Conservation (phyloP, 1,139 yeast species). For the Magnusiomyces fungicola region DNA sequence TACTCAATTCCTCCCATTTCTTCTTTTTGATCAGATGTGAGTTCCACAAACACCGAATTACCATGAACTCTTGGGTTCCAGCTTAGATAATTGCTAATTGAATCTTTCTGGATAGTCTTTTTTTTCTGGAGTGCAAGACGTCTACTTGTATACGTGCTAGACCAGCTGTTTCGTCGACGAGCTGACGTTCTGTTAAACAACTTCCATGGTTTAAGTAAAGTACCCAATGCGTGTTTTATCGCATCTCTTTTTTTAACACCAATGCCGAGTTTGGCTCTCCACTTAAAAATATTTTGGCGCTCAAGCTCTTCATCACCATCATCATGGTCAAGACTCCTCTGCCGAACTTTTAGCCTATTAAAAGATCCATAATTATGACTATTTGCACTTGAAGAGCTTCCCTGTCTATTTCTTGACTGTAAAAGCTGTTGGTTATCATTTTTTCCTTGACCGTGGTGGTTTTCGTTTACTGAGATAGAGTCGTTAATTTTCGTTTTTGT, state of each 20-base stretch:
- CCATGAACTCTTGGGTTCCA: slow-evolving; percentile 91
- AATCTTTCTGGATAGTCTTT: slow-evolving; percentile 21
- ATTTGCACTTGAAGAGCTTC: too few species aligned
- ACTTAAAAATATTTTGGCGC: slow-evolving; percentile 1
- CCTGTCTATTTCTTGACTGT: too few species aligned
- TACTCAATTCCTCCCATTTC: slow-evolving; percentile 97
- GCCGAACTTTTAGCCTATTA: too few species aligned
- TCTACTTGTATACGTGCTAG: too few species aligned
- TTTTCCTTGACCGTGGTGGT: too few species aligned
- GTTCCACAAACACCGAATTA: slow-evolving; percentile 80
- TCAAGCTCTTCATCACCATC: slow-evolving; percentile 22
- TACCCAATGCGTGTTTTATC: slow-evolving; percentile 16
- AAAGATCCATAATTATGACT: too few species aligned
- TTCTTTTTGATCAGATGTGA: slow-evolving; percentile 77
- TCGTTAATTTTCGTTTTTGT: too few species aligned
- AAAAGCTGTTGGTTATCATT: too few species aligned
- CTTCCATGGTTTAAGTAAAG: slow-evolving; percentile 3
- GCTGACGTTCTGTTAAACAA: not conserved
- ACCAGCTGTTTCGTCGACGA: too few species aligned
- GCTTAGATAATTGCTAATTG: slow-evolving; percentile 52
- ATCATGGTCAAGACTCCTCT: too few species aligned
- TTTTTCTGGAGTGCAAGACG: too few species aligned
- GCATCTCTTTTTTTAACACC: not conserved
- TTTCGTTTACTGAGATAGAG: too few species aligned
- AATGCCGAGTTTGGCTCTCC: slow-evolving; percentile 1